phyloP scores from a whole-genome alignment of 2,329 filamentous ascomycete species.

The Lizonia empirigonia region DNA sequence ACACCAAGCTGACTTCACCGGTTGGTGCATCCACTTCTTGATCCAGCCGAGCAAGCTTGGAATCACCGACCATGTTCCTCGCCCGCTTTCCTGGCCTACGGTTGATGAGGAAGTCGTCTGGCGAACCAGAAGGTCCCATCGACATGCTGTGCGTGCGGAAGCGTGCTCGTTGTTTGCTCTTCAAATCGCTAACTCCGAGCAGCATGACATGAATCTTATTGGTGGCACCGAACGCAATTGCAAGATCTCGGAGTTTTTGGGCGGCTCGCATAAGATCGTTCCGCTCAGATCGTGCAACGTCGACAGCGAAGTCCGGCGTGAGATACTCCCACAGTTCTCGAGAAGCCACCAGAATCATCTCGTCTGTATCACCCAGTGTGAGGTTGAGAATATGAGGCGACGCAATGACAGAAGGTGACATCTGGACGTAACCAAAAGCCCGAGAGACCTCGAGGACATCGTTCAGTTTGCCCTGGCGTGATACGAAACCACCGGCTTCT shows the following conservation, averaged over 20 bases:
- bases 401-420: constrained; percentile 92
- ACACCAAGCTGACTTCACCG: constrained; percentile 90
- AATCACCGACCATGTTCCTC: constrained; percentile 71
- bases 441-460: constrained; percentile 89
- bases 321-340: constrained; percentile 95
- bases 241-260: constrained; percentile 91
- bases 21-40: constrained; percentile 90
- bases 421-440: constrained; percentile 91
- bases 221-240: constrained; percentile 91
- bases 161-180: constrained; percentile 78
- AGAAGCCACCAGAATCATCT: constrained; percentile 90
- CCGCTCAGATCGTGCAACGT: constrained; percentile 85
- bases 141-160: constrained; percentile 83
- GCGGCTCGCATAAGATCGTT: constrained; percentile 92
- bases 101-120: constrained; percentile 70
- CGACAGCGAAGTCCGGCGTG: constrained; percentile 85
- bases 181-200: constrained; percentile 88
- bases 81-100: constrained; percentile 64
- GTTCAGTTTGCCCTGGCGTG: constrained; percentile 90
- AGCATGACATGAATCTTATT: constrained; percentile 99
- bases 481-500: constrained; percentile 94
- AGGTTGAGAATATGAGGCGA: constrained; percentile 82
- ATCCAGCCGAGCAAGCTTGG: constrained; percentile 82
- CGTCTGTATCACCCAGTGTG: constrained; percentile 83
- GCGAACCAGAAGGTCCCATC: constrained; percentile 75